Base-by-base conservation (phyloP, 1,284 basidiomycete species). In the Rhodotorula sp. region DNA sequence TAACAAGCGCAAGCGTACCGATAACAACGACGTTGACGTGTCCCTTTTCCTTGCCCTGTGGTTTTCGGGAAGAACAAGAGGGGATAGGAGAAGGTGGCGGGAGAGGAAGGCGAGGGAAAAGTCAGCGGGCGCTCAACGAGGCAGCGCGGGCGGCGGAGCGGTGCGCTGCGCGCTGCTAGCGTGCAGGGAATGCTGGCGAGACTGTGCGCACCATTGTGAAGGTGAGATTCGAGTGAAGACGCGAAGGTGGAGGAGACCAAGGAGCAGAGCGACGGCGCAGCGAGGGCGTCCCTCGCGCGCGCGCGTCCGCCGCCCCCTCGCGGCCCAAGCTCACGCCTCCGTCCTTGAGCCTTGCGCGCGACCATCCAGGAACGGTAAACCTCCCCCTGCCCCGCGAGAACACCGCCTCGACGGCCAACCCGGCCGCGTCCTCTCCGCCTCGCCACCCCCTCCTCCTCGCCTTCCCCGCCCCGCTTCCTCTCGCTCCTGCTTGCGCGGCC, bases 21-120 rank as follows among this genome's bases (percentile, higher is more conserved):
- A 77, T 76, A 56, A 78, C 91, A 84, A 94, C 91, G 84, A 94
- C 91, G 88, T 92, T 93, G 87, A 93, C 87, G 88, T 65, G 62
- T 25, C 64, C 74, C 74, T 75, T 69, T 69, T 71, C 66, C 62
- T 71, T 69, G 62, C 71, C 29, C 46, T n/a, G 13, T 12, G n/a
- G n/a, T 3, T 10, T 9, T 12, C 1, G 25, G 17, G 44, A 29
- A 29, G n/a, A 15, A 27, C 10, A 25, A 22, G 55, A n/a, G 21
- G 22, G 12, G 15, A 44, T 37, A 46, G 44, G 44, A 22, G 36
- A n/a, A 37, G 22, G 44, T 19, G 29, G 60, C 22, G 32, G 56
- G 29, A 48, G 29, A 36, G 64, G 32, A 22, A n/a, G 53, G 53
- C 21, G 53, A 54, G 53, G 51, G 29, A 54, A 54, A 54, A 51